These are phyloP conservation scores for Moesziomyces parantarcticus DNA, from an alignment of 1,284 basidiomycete genomes.

Conservation along the genomic window DNA sequence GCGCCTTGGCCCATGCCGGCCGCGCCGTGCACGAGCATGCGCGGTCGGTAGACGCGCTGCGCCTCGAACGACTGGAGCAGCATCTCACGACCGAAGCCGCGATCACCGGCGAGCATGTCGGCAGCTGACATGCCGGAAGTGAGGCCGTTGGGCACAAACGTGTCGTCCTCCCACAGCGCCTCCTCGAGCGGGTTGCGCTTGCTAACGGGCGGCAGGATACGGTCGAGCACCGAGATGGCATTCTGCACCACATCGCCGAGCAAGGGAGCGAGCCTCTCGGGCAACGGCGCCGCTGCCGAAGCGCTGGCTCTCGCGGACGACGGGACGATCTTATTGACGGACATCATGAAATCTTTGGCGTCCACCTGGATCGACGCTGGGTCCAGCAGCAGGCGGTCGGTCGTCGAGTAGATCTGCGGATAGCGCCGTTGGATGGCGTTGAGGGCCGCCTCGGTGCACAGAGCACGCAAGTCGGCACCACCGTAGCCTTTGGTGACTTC, in stretches of 20 bases:
- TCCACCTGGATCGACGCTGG: conserved; percentile 87
- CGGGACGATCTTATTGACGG: conserved; percentile 83
- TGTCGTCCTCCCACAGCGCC: conserved; percentile 77
- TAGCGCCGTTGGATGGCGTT: conserved; percentile 96
- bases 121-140: conserved; percentile 28
- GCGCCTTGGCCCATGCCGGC: conserved; percentile 90
- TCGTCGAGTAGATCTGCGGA: conserved; percentile 95
- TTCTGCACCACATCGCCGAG: conserved; percentile 77
- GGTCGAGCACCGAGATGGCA: conserved; percentile 76
- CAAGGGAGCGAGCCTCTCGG: conserved; percentile 85
- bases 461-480: conserved; percentile 86
- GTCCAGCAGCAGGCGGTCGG: conserved; percentile 84
- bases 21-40: conserved; percentile 84
- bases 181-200: conserved; percentile 79
- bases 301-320: conserved; percentile 91
- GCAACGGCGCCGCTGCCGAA: conserved; percentile 84
- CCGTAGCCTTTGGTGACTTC: conserved; percentile 96
- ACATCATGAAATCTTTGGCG: conserved; percentile 95
- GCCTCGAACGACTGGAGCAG: conserved; percentile 82
- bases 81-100: conserved; percentile 64
- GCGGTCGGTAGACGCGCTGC: conserved; percentile 87
- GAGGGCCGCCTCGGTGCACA: conserved; percentile 86
- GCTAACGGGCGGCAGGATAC: conserved; percentile 68
- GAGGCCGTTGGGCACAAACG: conserved; percentile 73
- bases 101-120: conserved; percentile 49